phyloP scores from a whole-genome alignment of 2,329 filamentous ascomycete species.

The Ambrosiella xylebori region DNA sequence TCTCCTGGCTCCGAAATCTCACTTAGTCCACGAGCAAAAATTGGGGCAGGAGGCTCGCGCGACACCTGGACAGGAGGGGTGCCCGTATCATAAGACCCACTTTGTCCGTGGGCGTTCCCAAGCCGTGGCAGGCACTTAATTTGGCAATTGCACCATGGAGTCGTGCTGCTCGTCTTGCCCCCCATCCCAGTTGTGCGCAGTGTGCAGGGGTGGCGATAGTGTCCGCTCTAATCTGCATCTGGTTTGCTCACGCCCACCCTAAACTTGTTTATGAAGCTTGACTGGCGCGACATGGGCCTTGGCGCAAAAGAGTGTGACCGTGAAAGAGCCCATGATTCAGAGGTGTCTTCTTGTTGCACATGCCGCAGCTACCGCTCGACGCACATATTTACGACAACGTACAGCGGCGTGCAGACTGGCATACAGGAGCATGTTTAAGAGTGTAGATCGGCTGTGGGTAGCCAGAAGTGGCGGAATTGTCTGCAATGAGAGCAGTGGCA shows the following conservation, averaged over 20 bases:
- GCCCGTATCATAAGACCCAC: constrained; percentile 11
- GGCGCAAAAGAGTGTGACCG: neutral
- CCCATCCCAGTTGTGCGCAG: neutral
- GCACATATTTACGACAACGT: neutral
- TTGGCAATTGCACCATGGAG: constrained; percentile 3
- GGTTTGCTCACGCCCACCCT: neutral
- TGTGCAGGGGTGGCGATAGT: constrained; percentile 3
- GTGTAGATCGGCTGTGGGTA: neutral
- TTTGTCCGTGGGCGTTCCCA: constrained; percentile 1
- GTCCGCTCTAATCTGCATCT: neutral
- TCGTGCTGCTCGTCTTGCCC: neutral
- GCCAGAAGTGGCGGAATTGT: neutral
- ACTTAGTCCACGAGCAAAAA: constrained; percentile 15
- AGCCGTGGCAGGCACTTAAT: constrained; percentile 10
- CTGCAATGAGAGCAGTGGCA: too few relatives aligned
- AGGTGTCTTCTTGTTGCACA: neutral
- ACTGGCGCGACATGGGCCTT: constrained; percentile 9
- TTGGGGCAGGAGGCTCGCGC: constrained; percentile 12
- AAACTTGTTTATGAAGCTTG: constrained; percentile 4
- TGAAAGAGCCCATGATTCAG: neutral
- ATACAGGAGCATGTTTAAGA: neutral
- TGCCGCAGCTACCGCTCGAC: constrained; percentile 1
- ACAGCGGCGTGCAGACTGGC: neutral
- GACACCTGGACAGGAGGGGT: constrained; percentile 6
- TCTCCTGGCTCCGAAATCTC: constrained; percentile 14